Evolutionary conservation across 2,329 filamentous ascomycete genomes (phyloP).

Genomic region (Xylariaceae sp.): DNA sequence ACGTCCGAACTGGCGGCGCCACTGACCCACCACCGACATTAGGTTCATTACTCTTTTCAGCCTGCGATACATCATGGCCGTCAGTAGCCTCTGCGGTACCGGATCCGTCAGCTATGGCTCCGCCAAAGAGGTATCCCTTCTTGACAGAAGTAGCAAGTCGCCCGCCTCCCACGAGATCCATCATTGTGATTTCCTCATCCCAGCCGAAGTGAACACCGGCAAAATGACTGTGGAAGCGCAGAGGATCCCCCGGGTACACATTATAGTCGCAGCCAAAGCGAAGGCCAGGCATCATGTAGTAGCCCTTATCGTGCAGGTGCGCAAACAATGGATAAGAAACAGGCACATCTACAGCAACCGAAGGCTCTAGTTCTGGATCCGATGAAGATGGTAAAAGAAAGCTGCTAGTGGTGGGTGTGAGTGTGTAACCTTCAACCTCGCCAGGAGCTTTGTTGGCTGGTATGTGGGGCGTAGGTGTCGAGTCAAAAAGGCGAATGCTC

Average conservation of each 20-base stretch:
- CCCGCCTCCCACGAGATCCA: slow-evolving; percentile 86
- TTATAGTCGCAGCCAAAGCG: slow-evolving; percentile 95
- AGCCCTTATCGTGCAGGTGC: slow-evolving; percentile 78
- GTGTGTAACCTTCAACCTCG: slow-evolving; percentile 29
- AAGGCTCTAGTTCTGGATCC: slow-evolving; percentile 5
- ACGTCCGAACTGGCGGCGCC: slow-evolving; percentile 30
- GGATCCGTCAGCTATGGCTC: slow-evolving; percentile 44
- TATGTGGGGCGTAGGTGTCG: slow-evolving; percentile 15
- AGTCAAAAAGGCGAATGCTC: slow-evolving; percentile 30
- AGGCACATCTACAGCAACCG: slow-evolving; percentile 42
- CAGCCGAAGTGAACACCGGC: slow-evolving; percentile 84
- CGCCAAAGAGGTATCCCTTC: slow-evolving; percentile 90
- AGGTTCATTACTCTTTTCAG: background rate
- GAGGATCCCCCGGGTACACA: slow-evolving; percentile 92
- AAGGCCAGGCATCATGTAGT: slow-evolving; percentile 89
- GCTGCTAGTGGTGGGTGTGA: slow-evolving; percentile 51
- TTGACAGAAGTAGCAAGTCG: slow-evolving; percentile 93
- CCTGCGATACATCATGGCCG: background rate
- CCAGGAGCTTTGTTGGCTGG: slow-evolving; percentile 9
- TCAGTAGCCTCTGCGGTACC: background rate
- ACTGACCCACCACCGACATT: background rate
- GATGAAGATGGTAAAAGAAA: slow-evolving; percentile 36
- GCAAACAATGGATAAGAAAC: slow-evolving; percentile 77
- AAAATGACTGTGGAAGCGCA: slow-evolving; percentile 96
- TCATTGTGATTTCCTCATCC: slow-evolving; percentile 83